phyloP scores from a whole-genome alignment of 495 filamentous ascomycete species.

The Chaetomium cochliodes region DNA sequence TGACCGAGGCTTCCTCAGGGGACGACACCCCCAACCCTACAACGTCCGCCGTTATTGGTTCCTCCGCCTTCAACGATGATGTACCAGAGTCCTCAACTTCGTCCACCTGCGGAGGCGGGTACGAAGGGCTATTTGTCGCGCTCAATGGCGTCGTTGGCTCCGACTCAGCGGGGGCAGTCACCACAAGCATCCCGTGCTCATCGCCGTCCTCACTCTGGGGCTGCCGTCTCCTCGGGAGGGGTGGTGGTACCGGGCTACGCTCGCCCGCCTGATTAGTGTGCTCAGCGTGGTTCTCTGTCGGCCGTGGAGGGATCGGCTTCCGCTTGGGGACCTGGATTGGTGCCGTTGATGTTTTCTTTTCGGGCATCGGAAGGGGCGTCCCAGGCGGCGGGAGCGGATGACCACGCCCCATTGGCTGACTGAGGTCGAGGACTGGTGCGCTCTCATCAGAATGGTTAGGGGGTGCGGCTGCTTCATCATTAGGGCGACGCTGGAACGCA shows the following conservation, averaged over 20 bases:
- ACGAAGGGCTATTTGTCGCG: conserved; percentile 29
- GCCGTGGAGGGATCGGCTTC: conserved; percentile 46
- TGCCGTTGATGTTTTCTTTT: conserved; percentile 53
- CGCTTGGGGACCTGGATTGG: conserved; percentile 58
- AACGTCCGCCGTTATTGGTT: neutral
- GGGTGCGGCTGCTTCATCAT: conserved; percentile 36
- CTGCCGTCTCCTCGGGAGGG: conserved; percentile 38
- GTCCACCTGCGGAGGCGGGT: conserved; percentile 48
- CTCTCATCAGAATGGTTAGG: conserved; percentile 23
- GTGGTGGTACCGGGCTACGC: conserved; percentile 46
- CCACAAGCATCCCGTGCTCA: conserved; percentile 55
- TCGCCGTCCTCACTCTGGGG: conserved; percentile 29
- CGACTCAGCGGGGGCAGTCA: conserved; percentile 57
- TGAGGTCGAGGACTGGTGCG: conserved; percentile 49
- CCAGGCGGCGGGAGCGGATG: conserved; percentile 74
- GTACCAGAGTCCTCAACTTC: conserved; percentile 32
- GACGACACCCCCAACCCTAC: conserved; percentile 3
- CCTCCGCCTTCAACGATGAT: neutral
- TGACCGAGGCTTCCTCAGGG: neutral
- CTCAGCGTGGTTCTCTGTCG: conserved; percentile 30
- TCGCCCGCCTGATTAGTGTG: conserved; percentile 34
- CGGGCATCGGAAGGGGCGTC: conserved; percentile 59
- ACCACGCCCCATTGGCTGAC: conserved; percentile 71
- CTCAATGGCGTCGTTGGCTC: conserved; percentile 55
- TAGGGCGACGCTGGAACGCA: conserved; percentile 59